A percentile compares a stretch with the other conserved stretches of the same genome.
phyloP scores from a whole-genome alignment of 192 early-diverging fungal genomes.

The Backusella westeae region DNA sequence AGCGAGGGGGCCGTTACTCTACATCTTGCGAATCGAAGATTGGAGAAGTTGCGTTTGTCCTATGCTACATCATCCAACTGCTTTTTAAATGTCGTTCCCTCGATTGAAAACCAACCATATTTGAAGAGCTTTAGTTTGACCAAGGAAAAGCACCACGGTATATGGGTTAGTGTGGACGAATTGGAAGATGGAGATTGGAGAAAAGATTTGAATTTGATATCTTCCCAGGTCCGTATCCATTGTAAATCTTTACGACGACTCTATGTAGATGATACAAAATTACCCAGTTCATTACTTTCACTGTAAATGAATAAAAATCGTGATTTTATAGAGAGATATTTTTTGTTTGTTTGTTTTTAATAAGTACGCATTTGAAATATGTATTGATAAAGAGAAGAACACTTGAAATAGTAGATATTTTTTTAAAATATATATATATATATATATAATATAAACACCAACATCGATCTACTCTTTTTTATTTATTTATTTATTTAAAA shows the following conservation, averaged over 20 bases:
- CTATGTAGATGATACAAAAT: not conserved
- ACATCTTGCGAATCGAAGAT: not conserved
- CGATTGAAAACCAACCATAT: not conserved
- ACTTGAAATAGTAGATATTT: no score
- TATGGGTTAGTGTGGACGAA: not conserved
- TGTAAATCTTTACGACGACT: not conserved
- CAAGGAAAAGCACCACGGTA: not conserved
- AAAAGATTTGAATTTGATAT: not conserved
- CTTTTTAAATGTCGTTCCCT: not conserved
- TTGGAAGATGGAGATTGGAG: not conserved
- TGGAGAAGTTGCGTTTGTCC: not conserved
- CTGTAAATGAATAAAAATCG: not conserved
- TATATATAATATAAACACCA: no score
- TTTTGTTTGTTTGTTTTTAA: not conserved
- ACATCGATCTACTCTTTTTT: no score
- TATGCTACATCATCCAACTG: not conserved
- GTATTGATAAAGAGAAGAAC: no score
- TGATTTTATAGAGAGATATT: not conserved
- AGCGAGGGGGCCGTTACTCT: not conserved
- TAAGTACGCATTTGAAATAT: no score
- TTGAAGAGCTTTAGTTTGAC: not conserved
- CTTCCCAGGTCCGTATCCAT: not conserved
- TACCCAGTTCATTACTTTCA: not conserved
- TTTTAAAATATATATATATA: no score
- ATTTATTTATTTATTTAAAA: no score